Evolutionary conservation across 306 rosid genomes (phyloP).

Genomic region (Ormosia emarginata): DNA sequence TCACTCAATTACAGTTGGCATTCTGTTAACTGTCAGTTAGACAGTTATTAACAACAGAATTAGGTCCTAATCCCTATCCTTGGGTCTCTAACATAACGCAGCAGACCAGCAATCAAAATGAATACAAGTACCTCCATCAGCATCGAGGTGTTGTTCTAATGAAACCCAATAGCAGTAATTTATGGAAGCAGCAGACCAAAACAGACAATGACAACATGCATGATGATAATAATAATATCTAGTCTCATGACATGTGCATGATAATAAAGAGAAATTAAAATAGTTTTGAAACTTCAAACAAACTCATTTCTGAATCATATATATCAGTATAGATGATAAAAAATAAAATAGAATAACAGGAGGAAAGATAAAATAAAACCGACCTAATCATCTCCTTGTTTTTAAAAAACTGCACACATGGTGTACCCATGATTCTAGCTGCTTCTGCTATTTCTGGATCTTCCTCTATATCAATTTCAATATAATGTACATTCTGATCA

Average conservation of each 20-base stretch:
- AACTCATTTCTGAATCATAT: slow-evolving; percentile 1
- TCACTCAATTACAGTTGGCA: no score
- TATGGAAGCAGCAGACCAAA: background rate
- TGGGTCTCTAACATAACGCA: background rate
- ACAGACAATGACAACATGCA: background rate
- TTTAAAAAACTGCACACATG: slow-evolving; percentile 95
- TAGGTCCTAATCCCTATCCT: no score
- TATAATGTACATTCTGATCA: slow-evolving; percentile 82
- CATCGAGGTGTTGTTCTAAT: background rate
- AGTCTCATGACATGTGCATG: background rate
- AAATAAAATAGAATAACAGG: background rate
- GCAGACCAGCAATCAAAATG: background rate
- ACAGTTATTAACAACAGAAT: no score
- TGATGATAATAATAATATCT: background rate
- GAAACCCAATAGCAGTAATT: background rate
- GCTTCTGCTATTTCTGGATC: slow-evolving; percentile 97
- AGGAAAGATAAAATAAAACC: slow-evolving; percentile 28
- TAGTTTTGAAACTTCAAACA: background rate
- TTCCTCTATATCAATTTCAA: slow-evolving; percentile 97
- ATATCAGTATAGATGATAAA: background rate
- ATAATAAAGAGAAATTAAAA: background rate
- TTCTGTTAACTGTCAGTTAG: no score
- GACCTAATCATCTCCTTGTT: slow-evolving; percentile 85
- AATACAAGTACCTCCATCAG: background rate
- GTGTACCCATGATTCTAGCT: slow-evolving; percentile 97